Evolutionary conservation across 2,329 filamentous ascomycete species (phyloP).

Genomic region (Paraconiothyrium brasiliense): DNA sequence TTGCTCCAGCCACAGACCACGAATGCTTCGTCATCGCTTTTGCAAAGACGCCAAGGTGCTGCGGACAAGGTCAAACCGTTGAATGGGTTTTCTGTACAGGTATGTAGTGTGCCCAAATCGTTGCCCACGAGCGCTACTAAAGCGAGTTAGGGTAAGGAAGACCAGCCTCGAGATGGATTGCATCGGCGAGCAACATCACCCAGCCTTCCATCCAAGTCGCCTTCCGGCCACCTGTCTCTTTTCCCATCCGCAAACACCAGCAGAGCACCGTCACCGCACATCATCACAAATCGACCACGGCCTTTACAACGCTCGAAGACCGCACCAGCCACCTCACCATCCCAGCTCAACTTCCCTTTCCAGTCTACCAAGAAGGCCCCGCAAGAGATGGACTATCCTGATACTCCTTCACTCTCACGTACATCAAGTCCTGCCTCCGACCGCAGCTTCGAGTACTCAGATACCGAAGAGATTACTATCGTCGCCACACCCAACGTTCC

Average conservation of each 20-base stretch:
- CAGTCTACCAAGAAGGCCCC: conserved; percentile 8
- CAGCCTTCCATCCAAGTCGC: conserved; percentile 34
- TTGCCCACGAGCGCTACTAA: conserved; percentile 4
- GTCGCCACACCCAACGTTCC: conserved; percentile 31
- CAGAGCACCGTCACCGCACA: conserved; percentile 39
- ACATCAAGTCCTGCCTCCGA: conserved; percentile 38
- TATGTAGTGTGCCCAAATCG: conserved; percentile 26
- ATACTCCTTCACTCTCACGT: conserved; percentile 19
- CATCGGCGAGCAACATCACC: conserved; percentile 48
- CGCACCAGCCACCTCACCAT: conserved; percentile 40
- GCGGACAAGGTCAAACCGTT: conserved; percentile 46
- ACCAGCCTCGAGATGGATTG: conserved; percentile 27
- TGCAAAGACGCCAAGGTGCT: conserved; percentile 48
- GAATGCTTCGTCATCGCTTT: conserved; percentile 40
- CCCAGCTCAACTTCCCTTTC: conserved; percentile 31
- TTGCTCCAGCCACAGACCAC: conserved; percentile 64
- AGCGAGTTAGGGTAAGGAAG: conserved; percentile 25
- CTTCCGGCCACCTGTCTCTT: conserved; percentile 42
- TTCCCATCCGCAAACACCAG: conserved; percentile 40
- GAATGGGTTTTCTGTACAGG: conserved; percentile 44
- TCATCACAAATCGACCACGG: conserved; percentile 29
- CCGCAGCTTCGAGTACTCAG: conserved; percentile 40
- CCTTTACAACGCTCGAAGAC: conserved; percentile 43
- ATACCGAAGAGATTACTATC: conserved; percentile 40
- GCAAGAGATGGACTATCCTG: conserved; percentile 10